phyloP scores from a whole-genome alignment of 2,329 filamentous ascomycete species.

The Penicillium psychrosexuale region DNA sequence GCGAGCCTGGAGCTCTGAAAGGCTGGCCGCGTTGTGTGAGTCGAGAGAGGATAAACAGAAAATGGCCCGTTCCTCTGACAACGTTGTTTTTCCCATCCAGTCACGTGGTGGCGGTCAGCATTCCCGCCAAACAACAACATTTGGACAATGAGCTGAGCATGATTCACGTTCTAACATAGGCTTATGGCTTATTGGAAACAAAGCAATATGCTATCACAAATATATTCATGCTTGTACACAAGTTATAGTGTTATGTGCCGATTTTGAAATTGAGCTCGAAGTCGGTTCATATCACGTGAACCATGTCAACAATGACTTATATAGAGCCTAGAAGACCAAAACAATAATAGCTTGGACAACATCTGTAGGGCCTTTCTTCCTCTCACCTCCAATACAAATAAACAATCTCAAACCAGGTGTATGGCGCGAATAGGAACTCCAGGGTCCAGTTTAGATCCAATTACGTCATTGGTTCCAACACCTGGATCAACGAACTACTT shows the following conservation, averaged over 20 bases:
- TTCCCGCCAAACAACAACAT: conserved; percentile 18
- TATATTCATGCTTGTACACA: neutral
- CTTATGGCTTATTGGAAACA: neutral
- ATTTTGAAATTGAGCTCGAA: neutral
- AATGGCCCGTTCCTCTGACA: conserved; percentile 42
- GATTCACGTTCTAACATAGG: neutral
- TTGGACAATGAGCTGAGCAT: neutral
- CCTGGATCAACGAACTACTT: neutral
- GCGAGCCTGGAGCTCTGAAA: conserved; percentile 11
- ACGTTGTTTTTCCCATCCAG: conserved; percentile 31
- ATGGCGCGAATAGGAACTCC: too few species aligned
- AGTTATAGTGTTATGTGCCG: neutral
- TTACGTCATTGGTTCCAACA: neutral
- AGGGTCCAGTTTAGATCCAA: neutral
- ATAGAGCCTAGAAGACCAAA: too few species aligned
- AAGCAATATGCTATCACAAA: neutral
- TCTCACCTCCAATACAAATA: too few species aligned
- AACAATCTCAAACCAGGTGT: neutral
- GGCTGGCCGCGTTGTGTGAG: conserved; percentile 22
- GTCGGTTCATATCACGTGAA: neutral
- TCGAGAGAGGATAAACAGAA: conserved; percentile 41
- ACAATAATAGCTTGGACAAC: neutral
- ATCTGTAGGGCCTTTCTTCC: neutral
- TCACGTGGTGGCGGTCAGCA: conserved; percentile 37
- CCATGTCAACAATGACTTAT: neutral